A percentile compares a stretch with the other conserved stretches of the same genome.
These are phyloP conservation scores for Obba rivulosa DNA, from an alignment of 768 basidiomycete species.

Conservation along the genomic window DNA sequence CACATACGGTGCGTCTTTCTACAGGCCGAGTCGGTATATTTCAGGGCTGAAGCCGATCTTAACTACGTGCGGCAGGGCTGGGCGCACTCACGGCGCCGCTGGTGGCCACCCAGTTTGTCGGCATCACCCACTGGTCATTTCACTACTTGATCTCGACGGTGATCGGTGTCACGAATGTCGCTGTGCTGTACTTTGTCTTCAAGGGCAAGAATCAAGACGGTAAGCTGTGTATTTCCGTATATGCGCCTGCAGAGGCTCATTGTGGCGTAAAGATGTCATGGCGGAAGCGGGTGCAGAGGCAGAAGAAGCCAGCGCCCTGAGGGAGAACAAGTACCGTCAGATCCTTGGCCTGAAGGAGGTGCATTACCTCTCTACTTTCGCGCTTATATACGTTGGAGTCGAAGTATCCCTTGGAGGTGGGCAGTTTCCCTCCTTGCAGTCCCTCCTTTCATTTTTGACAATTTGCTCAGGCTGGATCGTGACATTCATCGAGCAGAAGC, in stretches of 20 bases:
- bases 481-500: constrained; percentile 35
- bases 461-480: constrained; percentile 39
- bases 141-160: constrained; percentile 37
- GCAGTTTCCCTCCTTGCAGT: too few species aligned
- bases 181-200: constrained; percentile 20
- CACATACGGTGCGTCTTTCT: constrained; percentile 52
- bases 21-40: too few species aligned
- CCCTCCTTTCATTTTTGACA: background rate
- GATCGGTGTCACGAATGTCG: constrained; percentile 15
- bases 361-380: constrained; percentile 33
- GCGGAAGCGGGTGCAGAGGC: constrained; percentile 22
- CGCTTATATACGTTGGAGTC: constrained; percentile 38
- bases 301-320: constrained; percentile 20
- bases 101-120: constrained; percentile 51
- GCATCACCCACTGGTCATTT: constrained; percentile 35
- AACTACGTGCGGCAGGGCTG: constrained; percentile 37
- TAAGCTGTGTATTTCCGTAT: constrained; percentile 7
- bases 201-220: constrained; percentile 24
- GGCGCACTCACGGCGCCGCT: constrained; percentile 49
- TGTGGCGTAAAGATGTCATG: constrained; percentile 23
- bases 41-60: too few species aligned
- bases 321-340: constrained; percentile 25
- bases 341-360: constrained; percentile 31
- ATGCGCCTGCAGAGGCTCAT: constrained; percentile 3
- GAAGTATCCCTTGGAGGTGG: constrained; percentile 41